Evolutionary conservation across 2,329 filamentous ascomycete genomes (phyloP), one percentile per base, ranked within the genome.

Genomic region (Ceratocystis diversiconidia): DNA sequence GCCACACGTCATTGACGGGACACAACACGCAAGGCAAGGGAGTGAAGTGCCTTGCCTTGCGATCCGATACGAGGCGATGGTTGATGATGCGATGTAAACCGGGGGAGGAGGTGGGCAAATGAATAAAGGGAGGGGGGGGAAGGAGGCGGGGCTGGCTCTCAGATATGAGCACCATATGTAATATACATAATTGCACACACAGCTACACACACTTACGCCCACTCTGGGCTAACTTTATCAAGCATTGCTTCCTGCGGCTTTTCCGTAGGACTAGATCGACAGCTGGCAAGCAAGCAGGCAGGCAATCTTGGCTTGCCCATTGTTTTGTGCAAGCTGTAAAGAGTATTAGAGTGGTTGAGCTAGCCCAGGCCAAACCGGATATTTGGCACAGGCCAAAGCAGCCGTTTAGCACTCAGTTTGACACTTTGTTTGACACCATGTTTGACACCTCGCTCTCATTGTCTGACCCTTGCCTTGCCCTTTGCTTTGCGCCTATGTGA

Each of bases 1-100:
- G 43, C 61, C 43, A 62, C 61, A 62, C 48, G 61, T 62, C 61
- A 46, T 62, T 41, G 44, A 48, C 61, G 43, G 61, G 43, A 62
- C 10, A 30, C 30, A 48, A 48, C 41, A 61, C 19, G n/a, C 60
- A 43, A 62, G 17, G 60, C 60, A 43, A 62, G 61, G 61, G 61
- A 50, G 44, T 62, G 19, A n/a, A 46, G 61, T 43, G 61, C 32
- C 28, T 12, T 62, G 25, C 48, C 28, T 52, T 52, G 22, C 19
- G 1, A 52, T 52, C 19, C 48, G 48, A 52, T 52, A 52, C 48
- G 48, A 52, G 48, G 8, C 22, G 48, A 52, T 52, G 48, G 25
- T 52, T 10, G 48, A 28, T 25, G 10, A 52, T 28, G 48, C 5
- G 19, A 52, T 52, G 48, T 22, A 52, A 25, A 7, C 48, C 19